Base-by-base conservation (phyloP, 1,139 yeast species). In the Groenewaldozyma auringiensis region DNA sequence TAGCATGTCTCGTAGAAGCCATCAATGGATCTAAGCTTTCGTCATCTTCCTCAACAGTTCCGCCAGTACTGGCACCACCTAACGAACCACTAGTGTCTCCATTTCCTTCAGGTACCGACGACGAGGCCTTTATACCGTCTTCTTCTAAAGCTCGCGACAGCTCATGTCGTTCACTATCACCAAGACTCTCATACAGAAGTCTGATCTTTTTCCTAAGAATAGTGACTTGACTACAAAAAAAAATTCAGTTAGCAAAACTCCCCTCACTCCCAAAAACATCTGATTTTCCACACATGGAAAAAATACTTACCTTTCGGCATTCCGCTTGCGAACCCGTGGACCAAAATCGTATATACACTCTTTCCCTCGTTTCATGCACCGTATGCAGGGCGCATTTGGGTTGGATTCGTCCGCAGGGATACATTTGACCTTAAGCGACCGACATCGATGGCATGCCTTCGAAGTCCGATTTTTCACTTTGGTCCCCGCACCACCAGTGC, bases 381-480 rank as follows among this genome's bases (percentile, higher is more conserved):
- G 71, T 6, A 75, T 66, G 64, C 96, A 88, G 0, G 92, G 78
- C n/a, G 79, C 76, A 2, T 70, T 61, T 3, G 81, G 82, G 50
- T 77, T 72, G 13, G 65, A 54, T 0, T 74, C 70, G 59, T 83
- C 83, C 1, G 82, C 70, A 0, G 94, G 94, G 11, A 83, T 79
- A 62, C 96, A 87, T 53, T 82, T 80, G 32, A 86, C 95, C 58
- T 87, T 87, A 43, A 86, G 70, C 1, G 83, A 63, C 57, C 87
- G 94, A 61, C 96, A 87, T 46, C 81, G 75, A 47, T 80, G 81
- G 62, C 96, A 87, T 1, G 95, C 95, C 44, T 75, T 75, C 1
- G 78, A 61, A 39, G 76, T 54, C 41, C 76, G 57, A 40, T 44
- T 46, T 9, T 40, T 41, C 20, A 22, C 21, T 17, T 21, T 21